A percentile compares a stretch with the other conserved stretches of the same genome.
Evolutionary conservation across 768 basidiomycete genomes (phyloP).

Genomic region (Obba rivulosa): DNA sequence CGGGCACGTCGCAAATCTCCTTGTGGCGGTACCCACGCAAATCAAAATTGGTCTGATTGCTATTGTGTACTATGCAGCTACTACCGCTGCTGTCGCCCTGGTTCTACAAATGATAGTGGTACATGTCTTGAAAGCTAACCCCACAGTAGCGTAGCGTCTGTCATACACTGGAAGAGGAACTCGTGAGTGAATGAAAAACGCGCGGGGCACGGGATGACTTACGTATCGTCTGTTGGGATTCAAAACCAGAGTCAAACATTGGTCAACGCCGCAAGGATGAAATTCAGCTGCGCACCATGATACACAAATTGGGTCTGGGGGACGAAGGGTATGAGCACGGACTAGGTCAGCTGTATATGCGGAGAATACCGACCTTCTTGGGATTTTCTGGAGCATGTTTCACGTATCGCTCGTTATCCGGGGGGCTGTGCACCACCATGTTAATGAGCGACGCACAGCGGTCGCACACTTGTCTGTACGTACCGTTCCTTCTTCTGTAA

Average conservation of each 20-base stretch:
- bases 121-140: too few relatives aligned
- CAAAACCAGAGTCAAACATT: neutral
- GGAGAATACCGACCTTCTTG: slow-evolving; percentile 58
- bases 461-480: slow-evolving; percentile 15
- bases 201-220: neutral
- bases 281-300: slow-evolving; percentile 46
- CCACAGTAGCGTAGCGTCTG: too few relatives aligned
- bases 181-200: too few relatives aligned
- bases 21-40: too few relatives aligned
- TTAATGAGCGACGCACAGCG: neutral
- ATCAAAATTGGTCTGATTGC: too few relatives aligned
- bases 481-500: slow-evolving; percentile 59
- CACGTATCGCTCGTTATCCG: slow-evolving; percentile 83
- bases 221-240: slow-evolving; percentile 3
- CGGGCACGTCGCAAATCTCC: too few relatives aligned
- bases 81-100: too few relatives aligned
- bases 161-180: too few relatives aligned
- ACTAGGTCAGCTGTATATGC: neutral
- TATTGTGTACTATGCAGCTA: too few relatives aligned
- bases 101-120: too few relatives aligned
- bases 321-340: slow-evolving; percentile 8
- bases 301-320: slow-evolving; percentile 74
- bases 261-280: neutral
- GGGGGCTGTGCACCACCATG: slow-evolving; percentile 50
- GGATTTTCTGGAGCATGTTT: slow-evolving; percentile 75